phyloP scores from a whole-genome alignment of 2,329 filamentous ascomycete species.

The Neoascochyta sp. region DNA sequence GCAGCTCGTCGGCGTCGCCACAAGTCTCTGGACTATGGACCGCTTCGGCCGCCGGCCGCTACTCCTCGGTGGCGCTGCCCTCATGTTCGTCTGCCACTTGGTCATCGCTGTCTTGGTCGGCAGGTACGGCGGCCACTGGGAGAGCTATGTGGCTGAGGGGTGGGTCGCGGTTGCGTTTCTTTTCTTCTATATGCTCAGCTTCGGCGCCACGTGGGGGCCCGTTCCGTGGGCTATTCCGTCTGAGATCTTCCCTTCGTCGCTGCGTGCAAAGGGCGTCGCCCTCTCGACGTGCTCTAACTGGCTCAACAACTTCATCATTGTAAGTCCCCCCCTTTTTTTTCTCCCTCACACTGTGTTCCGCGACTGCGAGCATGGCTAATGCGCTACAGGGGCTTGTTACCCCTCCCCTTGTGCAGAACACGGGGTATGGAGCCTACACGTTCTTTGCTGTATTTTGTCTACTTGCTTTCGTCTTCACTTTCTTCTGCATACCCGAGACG shows the following conservation, averaged over 20 bases:
- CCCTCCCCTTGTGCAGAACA: slow-evolving; percentile 60
- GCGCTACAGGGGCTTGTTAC: slow-evolving; percentile 56
- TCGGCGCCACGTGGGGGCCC: slow-evolving; percentile 58
- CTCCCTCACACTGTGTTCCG: not conserved
- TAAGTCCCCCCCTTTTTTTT: slow-evolving; percentile 9
- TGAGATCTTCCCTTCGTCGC: slow-evolving; percentile 61
- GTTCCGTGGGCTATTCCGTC: slow-evolving; percentile 49
- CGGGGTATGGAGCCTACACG: slow-evolving; percentile 44
- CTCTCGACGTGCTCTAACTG: slow-evolving; percentile 63
- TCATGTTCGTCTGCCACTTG: slow-evolving; percentile 52
- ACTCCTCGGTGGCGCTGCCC: slow-evolving; percentile 42
- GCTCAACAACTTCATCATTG: slow-evolving; percentile 61
- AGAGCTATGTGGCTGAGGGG: slow-evolving; percentile 49
- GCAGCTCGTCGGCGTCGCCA: slow-evolving; percentile 42
- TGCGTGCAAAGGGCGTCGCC: slow-evolving; percentile 63
- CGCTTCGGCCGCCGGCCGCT: slow-evolving; percentile 41
- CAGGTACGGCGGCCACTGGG: slow-evolving; percentile 51
- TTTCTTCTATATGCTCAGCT: slow-evolving; percentile 61
- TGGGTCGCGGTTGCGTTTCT: slow-evolving; percentile 57
- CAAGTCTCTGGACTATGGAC: slow-evolving; percentile 45
- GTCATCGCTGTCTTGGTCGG: slow-evolving; percentile 55
- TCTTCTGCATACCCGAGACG: slow-evolving; percentile 36
- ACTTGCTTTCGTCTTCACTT: slow-evolving; percentile 34
- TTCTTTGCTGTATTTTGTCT: slow-evolving; percentile 40
- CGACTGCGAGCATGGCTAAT: slow-evolving; percentile 40